Evolutionary conservation across 345 rosid genomes (phyloP), one percentile per base, ranked within the genome.

Genomic region (Citrus sinensis): DNA sequence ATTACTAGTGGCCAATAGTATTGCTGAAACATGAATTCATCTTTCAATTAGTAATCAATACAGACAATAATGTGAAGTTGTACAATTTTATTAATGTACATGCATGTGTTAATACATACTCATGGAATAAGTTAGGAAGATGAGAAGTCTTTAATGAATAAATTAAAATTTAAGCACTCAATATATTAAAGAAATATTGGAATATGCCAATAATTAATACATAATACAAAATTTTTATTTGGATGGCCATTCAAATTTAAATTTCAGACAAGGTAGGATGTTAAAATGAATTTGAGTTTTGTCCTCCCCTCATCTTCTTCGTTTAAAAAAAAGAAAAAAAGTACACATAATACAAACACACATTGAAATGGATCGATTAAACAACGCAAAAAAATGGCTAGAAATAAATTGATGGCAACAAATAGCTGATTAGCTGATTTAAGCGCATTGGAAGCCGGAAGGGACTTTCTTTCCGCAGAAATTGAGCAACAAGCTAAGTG

Each of bases 381-480:
- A 64, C 37, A 74, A 62, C 19, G n/a, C 2, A 49, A 30, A 76
- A 30, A 51, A 66, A 75, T 22, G 66, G n/a, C 46, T 13, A 51
- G 24, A 11, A 11, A 76, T n/a, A 54, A 65, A 49, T 22, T 16
- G 14, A 60, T 39, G 55, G 35, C 22, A 16, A 59, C 14, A 16
- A 59, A 73, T 14, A 11, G 39, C 55, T 54, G 39, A 71, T 17
- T 25, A 27, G 34, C 5, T n/a, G 3, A 59, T 14, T 79, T 65
- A 82, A 6, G 82, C 83, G 79, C 94, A 94, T 56, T 86, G 82
- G 87, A 90, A 94, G 42, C 92, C 94, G n/a, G 82, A 67, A 5
- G 95, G 93, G 64, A 90, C 85, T 30, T 79, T 63, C 88, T 82
- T 94, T 64, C 93, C 90, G 62, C 95, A 92, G 75, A 84, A 82